Conservation (phyloP, 306 rosid species). For the Cicer pinnatifidum region DNA sequence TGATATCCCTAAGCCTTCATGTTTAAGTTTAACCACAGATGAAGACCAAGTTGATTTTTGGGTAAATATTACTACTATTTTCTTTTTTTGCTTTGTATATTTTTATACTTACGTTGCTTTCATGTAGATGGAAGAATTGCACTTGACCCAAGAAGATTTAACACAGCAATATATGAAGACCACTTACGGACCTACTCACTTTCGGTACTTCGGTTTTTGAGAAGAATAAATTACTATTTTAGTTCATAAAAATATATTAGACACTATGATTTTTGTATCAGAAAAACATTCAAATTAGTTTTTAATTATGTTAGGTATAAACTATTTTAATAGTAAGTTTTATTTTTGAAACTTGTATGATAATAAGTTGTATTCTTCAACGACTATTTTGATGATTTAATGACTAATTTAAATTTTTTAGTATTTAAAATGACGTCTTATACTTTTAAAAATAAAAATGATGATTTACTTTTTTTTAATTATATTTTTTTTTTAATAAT, state of each 20-base stretch:
- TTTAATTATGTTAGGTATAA: accelerated
- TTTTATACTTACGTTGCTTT: not conserved
- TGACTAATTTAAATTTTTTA: not conserved
- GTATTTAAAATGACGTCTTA: not conserved
- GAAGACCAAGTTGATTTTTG: slow-evolving; percentile 79
- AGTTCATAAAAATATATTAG: too few relatives aligned
- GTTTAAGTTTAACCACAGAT: slow-evolving; percentile 61
- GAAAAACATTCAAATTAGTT: too few relatives aligned
- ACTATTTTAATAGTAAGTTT: too few relatives aligned
- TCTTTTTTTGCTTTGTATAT: not conserved
- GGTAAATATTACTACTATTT: slow-evolving; percentile 51
- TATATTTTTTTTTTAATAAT: not conserved
- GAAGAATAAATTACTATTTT: not conserved
- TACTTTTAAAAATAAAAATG: too few relatives aligned
- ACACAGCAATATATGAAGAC: slow-evolving; percentile 47
- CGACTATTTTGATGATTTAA: too few relatives aligned
- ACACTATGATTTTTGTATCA: accelerated
- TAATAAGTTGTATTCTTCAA: too few relatives aligned
- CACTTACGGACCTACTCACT: slow-evolving; percentile 51
- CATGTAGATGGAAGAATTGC: slow-evolving; percentile 61
- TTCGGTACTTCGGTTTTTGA: slow-evolving; percentile 63
- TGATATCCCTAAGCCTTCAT: slow-evolving; percentile 64
- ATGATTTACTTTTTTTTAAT: not conserved
- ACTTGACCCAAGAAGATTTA: slow-evolving; percentile 56
- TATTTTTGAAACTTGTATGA: too few relatives aligned